Base-by-base conservation (phyloP, 2,329 filamentous ascomycete genomes). In the Basipetospora chlamydospora region DNA sequence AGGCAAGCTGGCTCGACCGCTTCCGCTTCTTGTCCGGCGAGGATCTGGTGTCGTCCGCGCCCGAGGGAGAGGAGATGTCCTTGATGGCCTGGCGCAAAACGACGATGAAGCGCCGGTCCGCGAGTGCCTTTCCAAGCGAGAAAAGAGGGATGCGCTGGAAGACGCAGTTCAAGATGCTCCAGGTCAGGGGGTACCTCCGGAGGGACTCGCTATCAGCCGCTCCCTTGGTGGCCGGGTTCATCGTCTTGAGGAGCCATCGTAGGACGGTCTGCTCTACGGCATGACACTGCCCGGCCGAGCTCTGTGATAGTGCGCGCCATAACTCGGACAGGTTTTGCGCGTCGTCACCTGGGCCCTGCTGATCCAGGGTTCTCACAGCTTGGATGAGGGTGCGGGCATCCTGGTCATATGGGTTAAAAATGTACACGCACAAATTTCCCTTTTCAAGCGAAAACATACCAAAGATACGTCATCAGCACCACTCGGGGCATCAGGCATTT, bases 101-200 rank as follows among this genome's bases (percentile, higher is more conserved):
- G 1, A 59, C 56, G 23, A 81, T 57, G 37, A 92, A 83, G 31
- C 73, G 68, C 39, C 77, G 66, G 40, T 86, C 77, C 16, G 73
- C 75, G 6, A 93, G 64, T 4, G 80, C 74, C 40, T 76, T 75
- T 7, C 82, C 80, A 17, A 83, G 63, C 9, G 73, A 77, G 31
- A 80, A 76, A 0, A 75, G 60, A 0, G 82, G 77, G 13, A 88
- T 71, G n/a, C 73, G 60, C 34, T 65, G 60, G 37, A 83, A 66
- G 33, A 80, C 61, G 40, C 66, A 67, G 30, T 63, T 61, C 17
- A 86, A 52, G 25, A 85, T 65, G 21, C 59, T 63, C 80, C 74
- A 79, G 8, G 70, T 62, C 36, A 69, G 50, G 32, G 70, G 67
- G 45, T 66, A 72, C 42, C 70, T 60, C 45, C 71, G 64, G 35